Percentiles rank a stretch among this genome's conserved stretches.
Evolutionary conservation across 306 rosid species (phyloP).

Genomic region (Argentina anserina): DNA sequence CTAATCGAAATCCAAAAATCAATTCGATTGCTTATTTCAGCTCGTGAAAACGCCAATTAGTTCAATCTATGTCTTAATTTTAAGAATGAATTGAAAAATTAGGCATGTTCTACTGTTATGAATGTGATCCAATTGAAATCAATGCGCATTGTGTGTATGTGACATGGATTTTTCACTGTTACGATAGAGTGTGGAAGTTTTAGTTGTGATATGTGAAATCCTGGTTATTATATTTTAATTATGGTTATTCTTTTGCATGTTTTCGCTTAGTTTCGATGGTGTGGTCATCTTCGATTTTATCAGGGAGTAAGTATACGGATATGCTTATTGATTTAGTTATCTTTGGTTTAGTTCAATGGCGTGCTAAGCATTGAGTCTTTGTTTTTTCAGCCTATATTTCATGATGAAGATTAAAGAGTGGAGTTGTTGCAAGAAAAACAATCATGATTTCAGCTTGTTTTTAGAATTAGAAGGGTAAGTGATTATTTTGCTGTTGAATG

Average conservation of each 20-base stretch:
- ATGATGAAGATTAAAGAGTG: slow-evolving; percentile 90
- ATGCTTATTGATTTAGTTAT: slow-evolving; percentile 17
- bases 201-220: not conserved
- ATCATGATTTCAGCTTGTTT: slow-evolving; percentile 84
- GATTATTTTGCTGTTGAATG: not conserved
- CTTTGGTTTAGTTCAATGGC: slow-evolving; percentile 12
- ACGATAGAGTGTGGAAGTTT: not conserved
- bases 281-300: slow-evolving; percentile 27
- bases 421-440: slow-evolving; percentile 97
- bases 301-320: slow-evolving; percentile 68
- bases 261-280: slow-evolving; percentile 40
- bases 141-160: not conserved
- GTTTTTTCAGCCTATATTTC: slow-evolving; percentile 79
- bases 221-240: not conserved
- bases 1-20: not conserved
- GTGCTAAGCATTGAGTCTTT: slow-evolving; percentile 6
- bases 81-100: no score
- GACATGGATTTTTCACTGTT: not conserved
- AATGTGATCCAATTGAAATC: not conserved
- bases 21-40: not conserved
- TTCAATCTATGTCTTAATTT: no score
- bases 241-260: slow-evolving; percentile 17
- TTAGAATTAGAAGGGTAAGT: slow-evolving; percentile 81
- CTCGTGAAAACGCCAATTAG: not conserved
- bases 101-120: not conserved